phyloP scores from a whole-genome alignment of 2,329 filamentous ascomycete genomes.

The Exophiala xenobiotica region DNA sequence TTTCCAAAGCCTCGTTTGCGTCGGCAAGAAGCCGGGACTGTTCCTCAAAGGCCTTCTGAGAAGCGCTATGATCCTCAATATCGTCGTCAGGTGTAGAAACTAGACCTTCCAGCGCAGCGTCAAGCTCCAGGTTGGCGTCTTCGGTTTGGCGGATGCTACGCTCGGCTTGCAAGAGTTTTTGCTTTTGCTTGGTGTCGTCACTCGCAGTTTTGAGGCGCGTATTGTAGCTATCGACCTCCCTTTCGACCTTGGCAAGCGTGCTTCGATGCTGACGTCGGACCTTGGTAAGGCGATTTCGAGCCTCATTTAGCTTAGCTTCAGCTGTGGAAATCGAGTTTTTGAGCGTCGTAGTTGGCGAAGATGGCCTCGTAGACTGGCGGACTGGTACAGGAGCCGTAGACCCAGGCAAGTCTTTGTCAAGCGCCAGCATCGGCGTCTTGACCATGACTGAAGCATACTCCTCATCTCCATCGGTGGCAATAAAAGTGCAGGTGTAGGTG shows the following conservation, averaged over 20 bases:
- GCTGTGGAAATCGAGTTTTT: conserved; percentile 64
- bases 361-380: conserved; percentile 60
- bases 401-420: conserved; percentile 58
- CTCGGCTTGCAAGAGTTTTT: conserved; percentile 61
- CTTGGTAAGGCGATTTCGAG: conserved; percentile 58
- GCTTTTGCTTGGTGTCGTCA: conserved; percentile 62
- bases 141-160: conserved; percentile 64
- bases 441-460: conserved; percentile 61
- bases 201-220: conserved; percentile 59
- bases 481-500: conserved; percentile 64
- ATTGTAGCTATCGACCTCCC: conserved; percentile 60
- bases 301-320: conserved; percentile 60
- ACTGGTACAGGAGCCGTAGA: conserved; percentile 47
- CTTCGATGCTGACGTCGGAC: conserved; percentile 62
- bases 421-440: conserved; percentile 61
- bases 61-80: conserved; percentile 51
- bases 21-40: conserved; percentile 53
- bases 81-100: conserved; percentile 60
- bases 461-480: conserved; percentile 56
- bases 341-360: conserved; percentile 63
- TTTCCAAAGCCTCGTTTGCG: conserved; percentile 52
- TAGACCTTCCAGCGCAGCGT: conserved; percentile 54
- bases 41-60: conserved; percentile 55
- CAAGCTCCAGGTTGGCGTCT: conserved; percentile 57
- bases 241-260: conserved; percentile 57